Percentiles rank a stretch among this genome's conserved stretches.
Conservation (phyloP, 73 alveolate species). For the Paramecium tetraurelia region DNA sequence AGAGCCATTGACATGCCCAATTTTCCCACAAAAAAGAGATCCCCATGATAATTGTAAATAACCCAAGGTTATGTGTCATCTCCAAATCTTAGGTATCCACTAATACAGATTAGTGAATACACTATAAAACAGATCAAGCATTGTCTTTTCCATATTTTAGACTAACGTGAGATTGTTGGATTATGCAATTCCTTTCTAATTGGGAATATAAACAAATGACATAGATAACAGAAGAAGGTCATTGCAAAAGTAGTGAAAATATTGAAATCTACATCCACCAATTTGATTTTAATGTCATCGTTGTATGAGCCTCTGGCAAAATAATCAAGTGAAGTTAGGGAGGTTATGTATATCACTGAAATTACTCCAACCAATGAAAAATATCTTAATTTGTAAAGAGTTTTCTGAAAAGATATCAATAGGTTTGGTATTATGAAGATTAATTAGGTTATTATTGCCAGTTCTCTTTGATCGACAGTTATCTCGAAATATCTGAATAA, state of each 20-base stretch:
- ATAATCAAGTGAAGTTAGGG: neutral
- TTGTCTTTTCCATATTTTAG: neutral
- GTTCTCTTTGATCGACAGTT: neutral
- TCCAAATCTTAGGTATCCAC: conserved; percentile 30
- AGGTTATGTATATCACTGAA: neutral
- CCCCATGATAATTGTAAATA: conserved; percentile 13
- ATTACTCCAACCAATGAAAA: conserved; percentile 17
- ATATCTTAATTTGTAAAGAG: conserved; percentile 17
- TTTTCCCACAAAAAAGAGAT: neutral
- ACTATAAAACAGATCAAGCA: neutral
- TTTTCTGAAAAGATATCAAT: neutral
- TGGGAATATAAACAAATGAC: conserved; percentile 47
- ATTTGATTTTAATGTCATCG: neutral
- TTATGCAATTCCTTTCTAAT: conserved; percentile 36
- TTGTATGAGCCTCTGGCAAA: neutral
- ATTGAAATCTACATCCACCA: neutral
- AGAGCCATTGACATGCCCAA: neutral
- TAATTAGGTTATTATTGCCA: neutral
- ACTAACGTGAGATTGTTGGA: neutral
- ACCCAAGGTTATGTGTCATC: neutral
- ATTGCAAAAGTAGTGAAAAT: conserved; percentile 22
- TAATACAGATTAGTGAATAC: neutral
- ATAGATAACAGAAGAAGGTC: conserved; percentile 10
- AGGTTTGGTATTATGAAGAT: conserved; percentile 20
- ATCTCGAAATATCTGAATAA: neutral